phyloP scores from a whole-genome alignment of 768 basidiomycete species.

The Boletus eberwhitei region DNA sequence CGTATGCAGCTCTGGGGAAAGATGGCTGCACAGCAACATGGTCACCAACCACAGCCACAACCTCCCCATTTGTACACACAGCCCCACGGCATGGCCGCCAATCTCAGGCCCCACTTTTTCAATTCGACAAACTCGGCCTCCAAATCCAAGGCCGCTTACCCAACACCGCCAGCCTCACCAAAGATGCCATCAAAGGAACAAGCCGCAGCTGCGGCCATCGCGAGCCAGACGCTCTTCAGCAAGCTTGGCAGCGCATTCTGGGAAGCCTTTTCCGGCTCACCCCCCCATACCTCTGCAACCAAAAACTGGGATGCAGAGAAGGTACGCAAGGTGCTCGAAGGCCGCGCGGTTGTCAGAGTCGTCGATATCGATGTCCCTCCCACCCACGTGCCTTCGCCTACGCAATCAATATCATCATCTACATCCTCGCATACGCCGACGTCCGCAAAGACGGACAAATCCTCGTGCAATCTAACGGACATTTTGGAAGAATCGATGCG shows the following conservation, averaged over 20 bases:
- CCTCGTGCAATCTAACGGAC: constrained; percentile 32
- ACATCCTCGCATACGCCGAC: not conserved
- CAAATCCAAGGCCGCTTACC: constrained; percentile 28
- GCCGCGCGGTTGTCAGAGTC: constrained; percentile 73
- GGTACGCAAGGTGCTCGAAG: constrained; percentile 76
- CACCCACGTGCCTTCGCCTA: not conserved
- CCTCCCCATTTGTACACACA: constrained; percentile 16
- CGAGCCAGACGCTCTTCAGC: constrained; percentile 69
- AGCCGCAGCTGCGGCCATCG: constrained; percentile 55
- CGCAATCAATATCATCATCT: not conserved
- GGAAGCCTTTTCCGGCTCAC: constrained; percentile 76
- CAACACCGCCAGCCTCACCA: constrained; percentile 44
- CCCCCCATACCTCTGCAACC: constrained; percentile 17
- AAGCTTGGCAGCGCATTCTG: constrained; percentile 78
- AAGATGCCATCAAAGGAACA: constrained; percentile 32
- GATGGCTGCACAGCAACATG: constrained; percentile 73
- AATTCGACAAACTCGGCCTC: constrained; percentile 1
- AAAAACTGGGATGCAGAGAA: constrained; percentile 70
- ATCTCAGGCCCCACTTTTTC: constrained; percentile 39
- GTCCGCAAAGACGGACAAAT: constrained; percentile 17
- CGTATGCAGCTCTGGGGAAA: constrained; percentile 92
- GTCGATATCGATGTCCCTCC: constrained; percentile 63
- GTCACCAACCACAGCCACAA: constrained; percentile 38
- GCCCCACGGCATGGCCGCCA: constrained; percentile 38
- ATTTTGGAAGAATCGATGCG: constrained; percentile 68